phyloP scores from a whole-genome alignment of 495 filamentous ascomycete genomes.

The Chaetomium cochliodes region DNA sequence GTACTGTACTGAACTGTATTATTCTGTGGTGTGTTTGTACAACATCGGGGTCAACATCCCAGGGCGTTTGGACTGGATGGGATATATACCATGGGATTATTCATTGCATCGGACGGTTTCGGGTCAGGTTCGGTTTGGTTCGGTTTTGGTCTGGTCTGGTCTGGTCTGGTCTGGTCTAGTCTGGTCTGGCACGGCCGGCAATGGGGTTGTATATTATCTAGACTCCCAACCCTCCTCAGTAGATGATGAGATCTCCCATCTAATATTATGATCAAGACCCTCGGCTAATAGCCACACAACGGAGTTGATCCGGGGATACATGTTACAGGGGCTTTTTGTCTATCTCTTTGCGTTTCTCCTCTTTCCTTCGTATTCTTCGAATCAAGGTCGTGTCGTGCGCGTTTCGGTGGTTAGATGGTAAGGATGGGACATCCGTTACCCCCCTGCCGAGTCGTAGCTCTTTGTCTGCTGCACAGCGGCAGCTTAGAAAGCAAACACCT shows the following conservation, averaged over 20 bases:
- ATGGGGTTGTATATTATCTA: constrained; percentile 4
- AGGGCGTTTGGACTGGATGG: not conserved
- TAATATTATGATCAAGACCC: constrained; percentile 1
- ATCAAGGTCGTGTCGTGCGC: not conserved
- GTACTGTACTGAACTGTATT: constrained; percentile 4
- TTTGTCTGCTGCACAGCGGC: not conserved
- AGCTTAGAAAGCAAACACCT: constrained; percentile 93
- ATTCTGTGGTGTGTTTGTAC: not conserved
- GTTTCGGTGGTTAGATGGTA: not conserved
- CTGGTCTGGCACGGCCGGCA: not conserved
- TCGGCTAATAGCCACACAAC: not conserved
- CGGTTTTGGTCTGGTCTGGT: not conserved
- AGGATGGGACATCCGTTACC: not conserved
- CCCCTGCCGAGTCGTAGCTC: not conserved
- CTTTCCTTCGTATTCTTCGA: not conserved
- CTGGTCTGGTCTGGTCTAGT: not conserved
- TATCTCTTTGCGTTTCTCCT: not conserved
- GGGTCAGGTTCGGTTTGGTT: not conserved
- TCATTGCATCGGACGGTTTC: constrained; percentile 4
- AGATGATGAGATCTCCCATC: constrained; percentile 14
- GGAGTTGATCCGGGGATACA: constrained; percentile 1
- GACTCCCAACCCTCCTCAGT: constrained; percentile 15
- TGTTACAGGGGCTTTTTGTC: constrained; percentile 5
- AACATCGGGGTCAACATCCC: not conserved
- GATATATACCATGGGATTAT: constrained; percentile 6